Conservation (phyloP, 192 early-diverging fungal genomes). For the Linnemannia exigua region DNA sequence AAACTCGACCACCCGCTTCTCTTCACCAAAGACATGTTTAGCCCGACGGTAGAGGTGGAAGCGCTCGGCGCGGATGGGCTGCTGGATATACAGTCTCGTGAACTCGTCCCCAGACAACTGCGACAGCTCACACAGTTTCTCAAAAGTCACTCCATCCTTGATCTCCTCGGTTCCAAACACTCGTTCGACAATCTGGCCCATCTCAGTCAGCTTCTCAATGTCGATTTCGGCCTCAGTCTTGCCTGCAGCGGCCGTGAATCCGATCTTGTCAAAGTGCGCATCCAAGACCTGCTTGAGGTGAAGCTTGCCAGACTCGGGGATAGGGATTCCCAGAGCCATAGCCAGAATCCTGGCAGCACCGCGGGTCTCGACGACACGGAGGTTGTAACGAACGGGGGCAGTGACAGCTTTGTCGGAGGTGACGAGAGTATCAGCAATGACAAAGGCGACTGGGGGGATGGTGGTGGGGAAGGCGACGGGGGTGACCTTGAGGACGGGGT, state of each 20-base stretch:
- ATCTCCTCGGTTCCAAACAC: constrained; percentile 53
- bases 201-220: constrained; percentile 57
- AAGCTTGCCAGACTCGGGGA: constrained; percentile 45
- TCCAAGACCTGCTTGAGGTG: constrained; percentile 62
- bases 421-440: constrained; percentile 92
- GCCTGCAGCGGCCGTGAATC: constrained; percentile 22
- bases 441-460: constrained; percentile 73
- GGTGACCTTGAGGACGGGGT: constrained; percentile 74
- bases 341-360: constrained; percentile 79
- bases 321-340: constrained; percentile 58
- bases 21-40: constrained; percentile 87
- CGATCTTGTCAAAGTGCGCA: constrained; percentile 57
- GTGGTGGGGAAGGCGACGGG: constrained; percentile 76
- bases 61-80: constrained; percentile 70
- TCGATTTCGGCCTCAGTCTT: constrained; percentile 58
- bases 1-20: constrained; percentile 84
- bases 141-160: constrained; percentile 23
- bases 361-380: constrained; percentile 93
- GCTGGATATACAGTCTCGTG: constrained; percentile 61
- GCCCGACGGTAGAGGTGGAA: constrained; percentile 86
- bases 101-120: constrained; percentile 57
- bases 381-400: constrained; percentile 91
- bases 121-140: constrained; percentile 56
- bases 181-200: constrained; percentile 55
- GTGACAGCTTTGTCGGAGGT: constrained; percentile 89